These are phyloP conservation scores for Fomitopsis pulvina DNA, from an alignment of 768 basidiomycete species.

Conservation along the genomic window DNA sequence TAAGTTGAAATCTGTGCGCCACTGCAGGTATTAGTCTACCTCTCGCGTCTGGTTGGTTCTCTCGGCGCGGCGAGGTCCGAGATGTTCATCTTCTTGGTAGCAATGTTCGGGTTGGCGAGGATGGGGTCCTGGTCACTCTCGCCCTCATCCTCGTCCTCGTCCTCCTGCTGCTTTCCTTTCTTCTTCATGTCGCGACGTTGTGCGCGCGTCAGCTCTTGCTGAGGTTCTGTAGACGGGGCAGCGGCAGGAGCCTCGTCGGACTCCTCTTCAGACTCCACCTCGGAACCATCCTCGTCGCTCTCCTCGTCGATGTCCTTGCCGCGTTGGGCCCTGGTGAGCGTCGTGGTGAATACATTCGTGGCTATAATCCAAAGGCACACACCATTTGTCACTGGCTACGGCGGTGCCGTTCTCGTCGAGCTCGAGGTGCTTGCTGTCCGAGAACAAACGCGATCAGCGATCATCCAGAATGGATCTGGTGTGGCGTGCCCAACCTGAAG, in stretches of 20 bases:
- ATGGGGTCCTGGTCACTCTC: slow-evolving; percentile 59
- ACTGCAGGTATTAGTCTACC: slow-evolving; percentile 24
- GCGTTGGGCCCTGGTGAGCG: slow-evolving; percentile 4
- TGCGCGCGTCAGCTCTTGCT: slow-evolving; percentile 58
- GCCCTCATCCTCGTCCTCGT: slow-evolving; percentile 29
- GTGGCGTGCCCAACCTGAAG: slow-evolving; percentile 51
- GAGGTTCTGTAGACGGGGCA: slow-evolving; percentile 24
- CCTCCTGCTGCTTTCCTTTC: slow-evolving; percentile 53
- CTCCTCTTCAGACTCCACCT: slow-evolving; percentile 37
- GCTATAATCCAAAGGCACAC: slow-evolving; percentile 11
- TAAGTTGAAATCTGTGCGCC: background rate
- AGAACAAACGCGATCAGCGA: slow-evolving; percentile 7
- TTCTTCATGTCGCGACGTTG: slow-evolving; percentile 82
- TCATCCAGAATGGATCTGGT: slow-evolving; percentile 6
- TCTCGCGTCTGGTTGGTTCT: slow-evolving; percentile 59
- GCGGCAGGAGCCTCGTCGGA: slow-evolving; percentile 40
- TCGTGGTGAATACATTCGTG: background rate
- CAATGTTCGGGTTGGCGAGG: slow-evolving; percentile 72
- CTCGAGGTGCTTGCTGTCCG: slow-evolving; percentile 48
- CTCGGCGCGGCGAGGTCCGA: slow-evolving; percentile 62
- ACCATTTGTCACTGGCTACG: slow-evolving; percentile 43
- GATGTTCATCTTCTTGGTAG: slow-evolving; percentile 68
- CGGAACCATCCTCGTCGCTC: slow-evolving; percentile 29
- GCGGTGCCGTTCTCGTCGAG: slow-evolving; percentile 54
- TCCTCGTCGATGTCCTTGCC: background rate